Evolutionary conservation across 2,329 filamentous ascomycete genomes (phyloP), one percentile per base, ranked within the genome.

Genomic region (Remersonia thermophila): DNA sequence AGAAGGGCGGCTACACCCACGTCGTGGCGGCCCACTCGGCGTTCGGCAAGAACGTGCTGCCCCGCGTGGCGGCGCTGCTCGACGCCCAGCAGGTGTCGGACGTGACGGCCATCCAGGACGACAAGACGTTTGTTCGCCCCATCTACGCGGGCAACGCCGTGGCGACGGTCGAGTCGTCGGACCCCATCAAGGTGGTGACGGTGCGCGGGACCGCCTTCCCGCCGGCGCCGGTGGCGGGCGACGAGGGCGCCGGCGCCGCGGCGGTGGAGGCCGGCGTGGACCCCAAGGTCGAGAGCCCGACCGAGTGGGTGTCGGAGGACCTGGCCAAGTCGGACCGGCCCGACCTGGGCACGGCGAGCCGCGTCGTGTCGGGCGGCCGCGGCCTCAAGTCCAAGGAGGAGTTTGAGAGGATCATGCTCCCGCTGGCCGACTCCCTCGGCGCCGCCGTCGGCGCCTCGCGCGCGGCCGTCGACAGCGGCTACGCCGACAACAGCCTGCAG

Each of bases 81-180:
- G 91, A 98, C 58, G 77, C 80, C 26, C 87, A 95, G 63, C 87
- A 93, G 56, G 77, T 98, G 43, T 94, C 87, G 30, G 91, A 98
- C 57, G 83, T 96, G 48, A 95, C 78, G 13, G 69, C 63, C 1
- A 81, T 98, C 54, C 77, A 95, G 60, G 75, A 75, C 59, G 87
- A 94, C 59, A 87, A 89, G 58, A 95, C 85, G 10, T 98, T 98
- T 53, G 81, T 95, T 37, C 82, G 91, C 39, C 89, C 91, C 18
- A 95, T 98, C 54, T 98, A 98, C 59, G 91, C 91, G 39, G 91
- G 91, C 37, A 98, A 98, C 56, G 91, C 89, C 32, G 94, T 98
- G 54, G 76, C 93, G 26, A 98, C 91, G 8, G 87, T 98, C 40
- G 83, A 96, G 61, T 94, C 86, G 3, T 74, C 73, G 44, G 91